Evolutionary conservation across 169 alveolate species (phyloP).

Genomic region (Perkinsus marinus): DNA sequence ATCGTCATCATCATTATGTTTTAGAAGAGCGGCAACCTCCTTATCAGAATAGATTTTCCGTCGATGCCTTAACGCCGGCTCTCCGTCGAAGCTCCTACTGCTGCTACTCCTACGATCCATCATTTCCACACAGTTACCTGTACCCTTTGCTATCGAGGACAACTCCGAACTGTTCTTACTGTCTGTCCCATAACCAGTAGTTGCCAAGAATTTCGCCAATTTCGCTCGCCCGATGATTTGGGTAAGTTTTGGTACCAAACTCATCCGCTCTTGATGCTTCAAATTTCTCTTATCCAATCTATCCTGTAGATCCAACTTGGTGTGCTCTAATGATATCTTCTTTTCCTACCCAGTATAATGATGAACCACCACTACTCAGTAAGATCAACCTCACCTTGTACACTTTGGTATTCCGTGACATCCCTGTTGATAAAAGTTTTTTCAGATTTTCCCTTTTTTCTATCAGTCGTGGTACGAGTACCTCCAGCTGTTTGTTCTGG

Average conservation of each 20-base stretch:
- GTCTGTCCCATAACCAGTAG: neutral
- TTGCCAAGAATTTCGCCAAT: neutral
- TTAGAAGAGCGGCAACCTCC: neutral
- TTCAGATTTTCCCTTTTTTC: neutral
- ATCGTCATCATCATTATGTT: neutral
- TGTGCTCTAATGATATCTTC: neutral
- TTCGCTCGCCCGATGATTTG: neutral
- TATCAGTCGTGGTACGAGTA: neutral
- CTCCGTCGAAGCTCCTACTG: neutral
- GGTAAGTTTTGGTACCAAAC: neutral
- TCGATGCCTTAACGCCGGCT: neutral
- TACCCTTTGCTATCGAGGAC: neutral
- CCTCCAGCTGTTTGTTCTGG: neutral
- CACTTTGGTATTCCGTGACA: neutral
- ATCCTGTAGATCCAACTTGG: neutral
- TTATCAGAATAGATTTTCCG: neutral
- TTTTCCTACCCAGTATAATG: neutral
- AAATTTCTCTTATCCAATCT: neutral
- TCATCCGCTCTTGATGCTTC: neutral
- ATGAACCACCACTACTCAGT: neutral
- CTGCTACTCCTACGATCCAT: neutral
- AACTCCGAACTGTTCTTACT: neutral
- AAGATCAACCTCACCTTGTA: neutral
- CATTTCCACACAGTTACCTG: neutral
- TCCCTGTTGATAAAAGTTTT: neutral